Evolutionary conservation across 495 filamentous ascomycete genomes (phyloP).

Genomic region (Jackrogersella multiformis): DNA sequence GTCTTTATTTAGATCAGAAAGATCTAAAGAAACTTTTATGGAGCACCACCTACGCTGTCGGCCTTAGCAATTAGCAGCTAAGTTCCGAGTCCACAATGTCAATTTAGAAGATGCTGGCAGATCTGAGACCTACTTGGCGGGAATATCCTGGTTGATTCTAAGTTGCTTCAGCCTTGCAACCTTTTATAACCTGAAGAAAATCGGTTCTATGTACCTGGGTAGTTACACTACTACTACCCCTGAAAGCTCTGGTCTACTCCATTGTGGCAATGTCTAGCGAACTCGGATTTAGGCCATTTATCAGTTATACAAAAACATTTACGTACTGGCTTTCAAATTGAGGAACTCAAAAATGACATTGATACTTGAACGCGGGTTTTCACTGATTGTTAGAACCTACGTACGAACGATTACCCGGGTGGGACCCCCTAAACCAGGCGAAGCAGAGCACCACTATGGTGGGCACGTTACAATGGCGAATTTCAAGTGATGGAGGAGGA

Average conservation of each 20-base stretch:
- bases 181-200: background rate
- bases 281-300: background rate
- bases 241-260: background rate
- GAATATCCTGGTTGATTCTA: background rate
- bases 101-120: background rate
- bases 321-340: background rate
- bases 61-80: background rate
- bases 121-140: background rate
- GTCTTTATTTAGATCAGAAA: background rate
- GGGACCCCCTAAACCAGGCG: background rate
- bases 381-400: background rate
- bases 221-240: background rate
- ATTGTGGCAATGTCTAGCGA: slow-evolving; percentile 19
- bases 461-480: slow-evolving; percentile 22
- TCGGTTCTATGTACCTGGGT: background rate
- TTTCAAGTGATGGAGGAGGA: background rate
- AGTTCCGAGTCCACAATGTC: background rate
- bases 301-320: background rate
- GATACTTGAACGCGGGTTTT: background rate
- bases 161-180: background rate
- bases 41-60: background rate
- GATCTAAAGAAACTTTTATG: background rate
- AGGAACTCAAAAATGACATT: background rate
- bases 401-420: background rate
- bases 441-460: slow-evolving; percentile 4